Percentiles rank a stretch among this genome's conserved stretches.
Conservation (phyloP, 768 basidiomycete species). For the Filobasidium floriforme region DNA sequence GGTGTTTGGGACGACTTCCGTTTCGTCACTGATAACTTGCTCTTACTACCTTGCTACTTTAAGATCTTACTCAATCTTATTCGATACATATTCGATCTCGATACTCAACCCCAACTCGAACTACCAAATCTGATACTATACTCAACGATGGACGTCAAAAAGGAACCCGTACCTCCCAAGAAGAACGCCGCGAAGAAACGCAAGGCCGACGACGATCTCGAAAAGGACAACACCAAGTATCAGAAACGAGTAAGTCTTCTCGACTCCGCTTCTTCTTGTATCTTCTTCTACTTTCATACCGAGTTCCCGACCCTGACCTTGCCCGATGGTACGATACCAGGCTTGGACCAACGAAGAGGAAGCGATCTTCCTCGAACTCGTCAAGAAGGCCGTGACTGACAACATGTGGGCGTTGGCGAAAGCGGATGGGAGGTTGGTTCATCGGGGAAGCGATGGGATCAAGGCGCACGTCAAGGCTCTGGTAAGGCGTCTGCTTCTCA, state of each 20-base stretch:
- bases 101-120: not conserved
- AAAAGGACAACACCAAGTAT: not conserved
- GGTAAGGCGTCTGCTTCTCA: not conserved
- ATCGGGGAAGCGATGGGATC: conserved; percentile 19
- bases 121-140: not conserved
- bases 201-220: not conserved
- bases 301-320: not conserved
- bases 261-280: not conserved
- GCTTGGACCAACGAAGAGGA: conserved; percentile 28
- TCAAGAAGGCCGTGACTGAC: conserved; percentile 21
- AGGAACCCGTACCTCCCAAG: not conserved
- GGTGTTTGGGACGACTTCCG: no score
- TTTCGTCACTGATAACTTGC: no score
- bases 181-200: not conserved
- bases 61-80: no score
- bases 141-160: not conserved
- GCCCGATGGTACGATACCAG: not conserved
- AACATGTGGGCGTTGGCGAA: conserved; percentile 27
- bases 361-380: conserved; percentile 22
- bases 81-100: no score
- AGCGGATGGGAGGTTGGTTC: conserved; percentile 26
- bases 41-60: no score
- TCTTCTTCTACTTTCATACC: not conserved
- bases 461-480: conserved; percentile 27
- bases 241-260: not conserved